Evolutionary conservation across 352 stramenopile genomes (phyloP).

Genomic region (Phytophthora sansomeana): DNA sequence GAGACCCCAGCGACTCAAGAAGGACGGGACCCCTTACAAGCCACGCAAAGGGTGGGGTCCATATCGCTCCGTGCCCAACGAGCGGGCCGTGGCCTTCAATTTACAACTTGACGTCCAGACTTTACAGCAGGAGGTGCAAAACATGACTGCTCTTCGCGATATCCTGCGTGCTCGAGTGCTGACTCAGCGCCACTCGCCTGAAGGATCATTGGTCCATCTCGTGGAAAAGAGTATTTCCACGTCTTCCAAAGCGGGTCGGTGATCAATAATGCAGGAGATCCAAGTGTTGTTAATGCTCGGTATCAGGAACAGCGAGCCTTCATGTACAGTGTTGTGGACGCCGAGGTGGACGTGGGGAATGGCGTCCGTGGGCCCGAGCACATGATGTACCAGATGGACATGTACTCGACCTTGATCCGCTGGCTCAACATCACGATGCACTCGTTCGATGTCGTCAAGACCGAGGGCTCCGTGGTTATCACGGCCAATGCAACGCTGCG

Average conservation of each 20-base stretch:
- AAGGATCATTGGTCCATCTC: constrained; percentile 11
- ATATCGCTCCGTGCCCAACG: not conserved
- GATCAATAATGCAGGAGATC: not conserved
- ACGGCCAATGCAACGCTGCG: constrained; percentile 6
- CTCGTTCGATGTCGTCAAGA: not conserved
- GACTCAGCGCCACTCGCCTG: constrained; percentile 4
- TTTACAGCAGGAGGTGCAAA: too few species aligned
- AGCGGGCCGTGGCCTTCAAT: not conserved
- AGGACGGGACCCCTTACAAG: not conserved
- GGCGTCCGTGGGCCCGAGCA: constrained; percentile 37
- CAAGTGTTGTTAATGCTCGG: too few species aligned
- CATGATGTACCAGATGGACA: constrained; percentile 46
- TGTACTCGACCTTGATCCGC: constrained; percentile 32
- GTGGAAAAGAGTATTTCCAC: constrained; percentile 20
- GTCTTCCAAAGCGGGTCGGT: not conserved
- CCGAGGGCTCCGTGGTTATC: not conserved
- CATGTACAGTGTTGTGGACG: constrained; percentile 1
- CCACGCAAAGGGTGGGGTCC: not conserved
- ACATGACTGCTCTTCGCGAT: too few species aligned
- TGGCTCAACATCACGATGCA: constrained; percentile 30
- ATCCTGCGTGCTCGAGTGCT: not conserved
- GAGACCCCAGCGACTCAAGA: not conserved
- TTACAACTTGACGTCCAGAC: not conserved
- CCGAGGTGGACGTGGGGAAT: constrained; percentile 27
- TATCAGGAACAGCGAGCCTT: not conserved